Conservation (phyloP, 139 green algal species). For the Dunaliella primolecta region DNA sequence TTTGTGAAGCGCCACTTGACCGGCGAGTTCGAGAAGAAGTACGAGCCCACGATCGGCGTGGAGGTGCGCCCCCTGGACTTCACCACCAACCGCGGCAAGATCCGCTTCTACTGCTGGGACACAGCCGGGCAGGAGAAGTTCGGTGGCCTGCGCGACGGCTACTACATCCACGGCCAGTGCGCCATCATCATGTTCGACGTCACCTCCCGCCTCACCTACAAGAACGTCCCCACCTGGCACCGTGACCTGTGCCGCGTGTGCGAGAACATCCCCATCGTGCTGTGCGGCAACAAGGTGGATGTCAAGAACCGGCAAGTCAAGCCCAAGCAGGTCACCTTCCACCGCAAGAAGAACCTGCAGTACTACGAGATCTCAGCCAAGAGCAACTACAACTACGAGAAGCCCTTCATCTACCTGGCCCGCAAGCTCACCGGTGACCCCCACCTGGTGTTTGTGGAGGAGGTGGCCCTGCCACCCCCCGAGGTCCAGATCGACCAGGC, state of each 20-base stretch:
- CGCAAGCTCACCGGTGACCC: conserved; percentile 95
- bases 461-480: conserved; percentile 90
- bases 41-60: conserved; percentile 98
- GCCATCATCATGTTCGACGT: conserved; percentile 99
- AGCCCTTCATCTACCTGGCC: conserved; percentile 99
- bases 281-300: conserved; percentile 99
- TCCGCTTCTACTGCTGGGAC: conserved; percentile 99
- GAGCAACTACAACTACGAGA: conserved; percentile 99
- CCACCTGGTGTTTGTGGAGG: conserved; percentile 92
- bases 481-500: conserved; percentile 89
- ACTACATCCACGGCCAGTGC: conserved; percentile 99
- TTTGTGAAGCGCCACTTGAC: conserved; percentile 99
- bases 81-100: conserved; percentile 94
- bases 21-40: conserved; percentile 99
- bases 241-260: conserved; percentile 97
- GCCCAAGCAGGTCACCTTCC: conserved; percentile 97
- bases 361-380: conserved; percentile 99
- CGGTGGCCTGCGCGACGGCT: conserved; percentile 96
- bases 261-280: conserved; percentile 99
- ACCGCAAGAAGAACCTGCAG: conserved; percentile 99
- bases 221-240: conserved; percentile 99
- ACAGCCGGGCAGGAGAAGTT: conserved; percentile 99
- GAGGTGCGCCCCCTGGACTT: conserved; percentile 99
- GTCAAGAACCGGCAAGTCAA: conserved; percentile 99
- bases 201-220: conserved; percentile 98